Percentiles rank a stretch among this genome's conserved stretches.
Conservation (phyloP, 305 asterid species). For the Fraxinus baroniana region DNA sequence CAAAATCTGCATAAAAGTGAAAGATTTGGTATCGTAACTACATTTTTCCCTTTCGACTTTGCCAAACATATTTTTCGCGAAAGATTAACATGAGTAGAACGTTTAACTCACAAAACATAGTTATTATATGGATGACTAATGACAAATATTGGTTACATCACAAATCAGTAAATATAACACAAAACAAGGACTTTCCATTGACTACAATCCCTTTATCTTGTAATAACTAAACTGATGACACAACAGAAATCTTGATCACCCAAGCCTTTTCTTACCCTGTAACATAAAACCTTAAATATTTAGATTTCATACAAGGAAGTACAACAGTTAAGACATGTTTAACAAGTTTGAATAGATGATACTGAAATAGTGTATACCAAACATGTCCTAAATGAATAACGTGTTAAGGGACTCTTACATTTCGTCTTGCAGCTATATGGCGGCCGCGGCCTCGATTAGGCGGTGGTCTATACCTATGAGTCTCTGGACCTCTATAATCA, state of each 20-base stretch:
- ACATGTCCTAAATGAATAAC: conserved; percentile 3
- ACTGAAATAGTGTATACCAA: not conserved
- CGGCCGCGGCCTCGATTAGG: conserved; percentile 44
- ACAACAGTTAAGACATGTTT: too few relatives aligned
- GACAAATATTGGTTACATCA: not conserved
- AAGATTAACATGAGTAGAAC: not conserved
- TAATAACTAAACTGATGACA: not conserved
- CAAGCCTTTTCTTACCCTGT: conserved; percentile 19
- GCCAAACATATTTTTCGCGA: not conserved
- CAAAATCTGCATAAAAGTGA: too few relatives aligned
- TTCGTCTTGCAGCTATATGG: conserved; percentile 18
- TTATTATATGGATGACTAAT: not conserved
- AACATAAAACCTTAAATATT: not conserved
- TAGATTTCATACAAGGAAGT: not conserved
- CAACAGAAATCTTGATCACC: not conserved
- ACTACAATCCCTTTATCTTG: not conserved
- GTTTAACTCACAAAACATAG: not conserved
- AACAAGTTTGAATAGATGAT: too few relatives aligned
- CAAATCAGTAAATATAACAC: not conserved
- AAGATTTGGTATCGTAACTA: too few relatives aligned
- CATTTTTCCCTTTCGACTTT: too few relatives aligned
- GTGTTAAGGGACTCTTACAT: not conserved
- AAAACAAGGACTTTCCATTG: not conserved
- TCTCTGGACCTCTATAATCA: conserved; percentile 69
- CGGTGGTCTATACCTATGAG: conserved; percentile 53